phyloP scores from a whole-genome alignment of 2,329 filamentous ascomycete genomes.

The Colletotrichum salicis region DNA sequence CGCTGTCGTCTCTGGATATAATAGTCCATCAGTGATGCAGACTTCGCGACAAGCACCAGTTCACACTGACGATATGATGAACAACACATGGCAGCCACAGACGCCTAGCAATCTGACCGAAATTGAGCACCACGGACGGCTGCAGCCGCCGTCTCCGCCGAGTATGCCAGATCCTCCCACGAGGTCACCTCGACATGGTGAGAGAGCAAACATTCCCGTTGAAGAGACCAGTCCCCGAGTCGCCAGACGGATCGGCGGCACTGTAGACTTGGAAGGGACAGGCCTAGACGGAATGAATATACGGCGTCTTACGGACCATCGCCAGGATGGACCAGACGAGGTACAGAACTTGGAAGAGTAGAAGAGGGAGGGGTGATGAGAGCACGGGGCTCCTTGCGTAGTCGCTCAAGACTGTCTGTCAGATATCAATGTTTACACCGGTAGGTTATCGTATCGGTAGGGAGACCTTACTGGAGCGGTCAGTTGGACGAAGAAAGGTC shows the following conservation, averaged over 20 bases:
- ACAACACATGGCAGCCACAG: conserved; percentile 58
- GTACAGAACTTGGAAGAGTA: neutral
- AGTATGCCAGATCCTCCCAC: neutral
- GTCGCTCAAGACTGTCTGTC: neutral
- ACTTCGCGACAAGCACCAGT: conserved; percentile 37
- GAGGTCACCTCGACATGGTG: conserved; percentile 27
- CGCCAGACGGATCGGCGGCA: conserved; percentile 58
- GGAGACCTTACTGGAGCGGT: too few relatives aligned
- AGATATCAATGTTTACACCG: too few relatives aligned
- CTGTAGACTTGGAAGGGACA: conserved; percentile 58
- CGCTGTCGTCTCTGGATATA: neutral
- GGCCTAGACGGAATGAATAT: neutral
- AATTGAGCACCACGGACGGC: conserved; percentile 56
- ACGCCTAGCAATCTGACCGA: conserved; percentile 62
- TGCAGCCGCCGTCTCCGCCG: conserved; percentile 39
- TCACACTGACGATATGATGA: conserved; percentile 59
- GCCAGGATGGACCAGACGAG: neutral
- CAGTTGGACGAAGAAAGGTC: too few relatives aligned
- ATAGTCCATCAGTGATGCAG: neutral
- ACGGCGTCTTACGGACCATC: neutral
- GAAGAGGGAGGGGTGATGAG: neutral
- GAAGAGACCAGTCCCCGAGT: conserved; percentile 57
- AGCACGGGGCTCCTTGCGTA: neutral
- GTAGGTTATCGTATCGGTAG: too few relatives aligned
- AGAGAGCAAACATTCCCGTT: conserved; percentile 47